Base-by-base conservation (phyloP, 108 stramenopile genomes). In the Aurantiochytrium sp. region DNA sequence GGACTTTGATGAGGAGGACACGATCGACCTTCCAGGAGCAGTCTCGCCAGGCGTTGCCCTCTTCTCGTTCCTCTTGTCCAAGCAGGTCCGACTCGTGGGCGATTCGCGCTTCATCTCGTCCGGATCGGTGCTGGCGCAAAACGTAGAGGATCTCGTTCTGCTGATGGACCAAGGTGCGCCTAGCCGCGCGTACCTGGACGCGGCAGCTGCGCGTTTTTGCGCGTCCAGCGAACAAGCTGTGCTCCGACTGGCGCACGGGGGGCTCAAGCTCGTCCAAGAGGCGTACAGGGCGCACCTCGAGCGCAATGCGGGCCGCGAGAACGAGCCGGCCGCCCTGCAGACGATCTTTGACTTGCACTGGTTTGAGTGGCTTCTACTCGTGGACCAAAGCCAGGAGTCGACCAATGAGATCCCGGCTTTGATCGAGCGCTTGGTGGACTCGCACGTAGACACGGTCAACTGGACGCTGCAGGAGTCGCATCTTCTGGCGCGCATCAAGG, bases 301-400 rank as follows among this genome's bases (percentile, higher is more conserved):
- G 6, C 39, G 30, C 2, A 41, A 37, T 6, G 39, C 39, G 45
- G 32, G 45, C 45, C 15, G 27, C 27, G 73, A 41, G 45, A 81
- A 81, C 3, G 73, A 81, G 73, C 42, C 73, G 1, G 73, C 73
- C 17, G 73, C 73, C 6, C 73, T 81, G 36, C 73, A 81, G 73
- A 81, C 73, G 19, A 48, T 81, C 45, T 81, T 81, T 81, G 73
- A 81, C 73, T 24, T 81, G 12, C 45, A 81, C 73, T 81, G 73
- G 73, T 81, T 81, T 24, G 73, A 81, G 45, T 81, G 73, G 73
- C 2, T 81, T 17, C 73, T 81, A 21, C 45, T 48, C 73, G 73
- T 81, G 6, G 73, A 81, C 45, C 73, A 48, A 24, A 0, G 0
- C 42, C 39, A 81, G 45, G 73, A 81, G 39, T 8, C 15, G 2